Evolutionary conservation across 768 basidiomycete species (phyloP).

Genomic region (Suillus paluster): DNA sequence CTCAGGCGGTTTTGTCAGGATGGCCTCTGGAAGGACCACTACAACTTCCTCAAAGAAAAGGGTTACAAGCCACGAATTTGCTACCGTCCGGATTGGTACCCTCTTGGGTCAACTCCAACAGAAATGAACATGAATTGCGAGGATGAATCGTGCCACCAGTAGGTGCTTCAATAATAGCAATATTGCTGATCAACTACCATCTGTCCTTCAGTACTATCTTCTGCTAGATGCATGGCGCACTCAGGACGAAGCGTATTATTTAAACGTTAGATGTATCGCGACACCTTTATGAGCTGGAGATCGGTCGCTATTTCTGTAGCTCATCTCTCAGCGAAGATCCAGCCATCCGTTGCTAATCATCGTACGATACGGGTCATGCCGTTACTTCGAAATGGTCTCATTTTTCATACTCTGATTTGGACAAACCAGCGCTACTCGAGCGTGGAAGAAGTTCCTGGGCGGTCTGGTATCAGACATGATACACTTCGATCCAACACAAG

Average conservation of each 20-base stretch:
- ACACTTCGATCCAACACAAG: slow-evolving; percentile 33
- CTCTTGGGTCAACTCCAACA: slow-evolving; percentile 21
- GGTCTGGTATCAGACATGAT: slow-evolving; percentile 39
- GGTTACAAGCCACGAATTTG: slow-evolving; percentile 21
- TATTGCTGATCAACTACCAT: neutral
- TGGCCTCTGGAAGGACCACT: slow-evolving; percentile 10
- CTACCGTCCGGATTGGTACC: slow-evolving; percentile 24
- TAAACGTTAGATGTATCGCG: slow-evolving; percentile 21
- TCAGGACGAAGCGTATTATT: slow-evolving; percentile 32
- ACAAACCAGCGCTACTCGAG: neutral
- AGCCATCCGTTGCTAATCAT: slow-evolving; percentile 22
- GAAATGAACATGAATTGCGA: neutral
- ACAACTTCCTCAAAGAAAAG: slow-evolving; percentile 14
- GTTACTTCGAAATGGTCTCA: slow-evolving; percentile 11
- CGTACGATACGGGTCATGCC: slow-evolving; percentile 28
- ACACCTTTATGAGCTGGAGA: slow-evolving; percentile 22
- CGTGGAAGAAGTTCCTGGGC: slow-evolving; percentile 34
- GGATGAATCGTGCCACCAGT: neutral
- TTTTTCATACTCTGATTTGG: neutral
- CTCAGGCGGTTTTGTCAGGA: no score
- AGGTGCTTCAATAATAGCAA: neutral
- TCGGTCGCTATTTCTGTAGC: slow-evolving; percentile 18
- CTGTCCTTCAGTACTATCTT: neutral
- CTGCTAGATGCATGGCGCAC: slow-evolving; percentile 30
- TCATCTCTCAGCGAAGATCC: neutral